Base-by-base conservation (phyloP, 2,329 filamentous ascomycete genomes). In the Parafenestella ontariensis region DNA sequence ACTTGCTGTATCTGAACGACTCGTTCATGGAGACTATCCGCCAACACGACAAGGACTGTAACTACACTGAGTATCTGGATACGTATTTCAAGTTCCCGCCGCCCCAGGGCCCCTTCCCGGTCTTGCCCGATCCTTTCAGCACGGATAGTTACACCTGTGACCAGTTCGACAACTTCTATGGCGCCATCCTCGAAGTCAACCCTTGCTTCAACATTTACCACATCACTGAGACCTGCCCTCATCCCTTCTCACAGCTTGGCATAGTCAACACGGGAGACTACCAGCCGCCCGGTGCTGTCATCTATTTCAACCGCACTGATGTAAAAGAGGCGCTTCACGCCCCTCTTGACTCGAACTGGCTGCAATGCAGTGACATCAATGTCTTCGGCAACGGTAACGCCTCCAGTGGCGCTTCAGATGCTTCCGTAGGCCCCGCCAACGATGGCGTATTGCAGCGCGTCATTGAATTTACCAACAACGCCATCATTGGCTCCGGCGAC, bases 301-400 rank as follows among this genome's bases (percentile, higher is more conserved):
- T 78, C 17, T 84, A 83, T 71, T 84, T 83, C 74, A 81, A 83
- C 66, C 79, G 82, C 17, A 77, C 74, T 10, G 82, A 83, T 55
- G 82, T 84, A 4, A 77, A 83, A 57, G 58, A 68, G 39, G 81
- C 81, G 2, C 77, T 84, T 40, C 75, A 85, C 59, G 82, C 80
- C 0, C 77, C 78, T 18, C 59, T 76, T 7, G 63, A 74, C 45
- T 74, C 77, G 9, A 71, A 78, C 54, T 82, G 77, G 77, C 49
- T 59, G 9, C 75, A 79, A 61, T 81, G 79, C 65, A 71, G 70
- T 5, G 47, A 68, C 23, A 65, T 64, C n/a, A 76, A 77, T 40
- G 79, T 81, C 41, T 81, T 81, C 59, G 67, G 76, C 6, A 66
- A 72, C 49, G 71, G 73, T 7, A 67, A 62, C 15, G 59, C 45